Percentiles rank a stretch among this genome's conserved stretches.
phyloP scores from a whole-genome alignment of 495 filamentous ascomycete species.

The Lophium mytilinum region DNA sequence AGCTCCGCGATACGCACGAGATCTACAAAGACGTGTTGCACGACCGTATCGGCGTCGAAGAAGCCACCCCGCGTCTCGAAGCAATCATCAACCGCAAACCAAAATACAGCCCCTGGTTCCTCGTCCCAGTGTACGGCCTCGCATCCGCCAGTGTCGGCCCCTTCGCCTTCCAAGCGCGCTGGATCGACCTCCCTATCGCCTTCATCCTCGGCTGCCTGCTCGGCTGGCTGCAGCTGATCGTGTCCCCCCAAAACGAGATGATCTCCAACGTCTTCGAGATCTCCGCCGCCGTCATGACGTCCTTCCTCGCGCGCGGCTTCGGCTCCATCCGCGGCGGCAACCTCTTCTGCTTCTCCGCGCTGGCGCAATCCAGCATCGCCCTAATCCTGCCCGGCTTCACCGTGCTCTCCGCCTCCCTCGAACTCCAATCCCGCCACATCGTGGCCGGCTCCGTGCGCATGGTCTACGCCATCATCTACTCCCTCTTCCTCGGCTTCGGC shows the following conservation, averaged over 20 bases:
- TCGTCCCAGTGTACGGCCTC: conserved; percentile 76
- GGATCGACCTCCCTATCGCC: conserved; percentile 79
- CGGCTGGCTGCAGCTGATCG: conserved; percentile 70
- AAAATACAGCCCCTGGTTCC: conserved; percentile 60
- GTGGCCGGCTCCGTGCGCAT: conserved; percentile 89
- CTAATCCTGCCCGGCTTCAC: conserved; percentile 87
- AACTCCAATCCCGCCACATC: conserved; percentile 78
- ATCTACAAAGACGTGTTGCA: conserved; percentile 93
- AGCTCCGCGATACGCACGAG: conserved; percentile 73
- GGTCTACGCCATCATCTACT: conserved; percentile 95
- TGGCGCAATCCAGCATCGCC: conserved; percentile 85
- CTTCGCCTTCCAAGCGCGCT: conserved; percentile 81
- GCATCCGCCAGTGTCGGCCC: conserved; percentile 75
- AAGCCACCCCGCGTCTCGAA: conserved; percentile 65
- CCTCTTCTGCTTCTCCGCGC: conserved; percentile 84
- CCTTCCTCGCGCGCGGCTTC: conserved; percentile 82
- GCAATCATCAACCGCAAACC: conserved; percentile 53
- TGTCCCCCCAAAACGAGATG: conserved; percentile 71
- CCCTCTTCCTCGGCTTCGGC: conserved; percentile 91
- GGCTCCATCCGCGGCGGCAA: conserved; percentile 65
- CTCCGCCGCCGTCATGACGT: conserved; percentile 74
- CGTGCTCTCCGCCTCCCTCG: conserved; percentile 73
- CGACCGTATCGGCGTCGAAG: conserved; percentile 75
- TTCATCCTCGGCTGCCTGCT: conserved; percentile 80
- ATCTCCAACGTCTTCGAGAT: conserved; percentile 90